Conservation (phyloP, 345 rosid genomes). For the Ceriops tagal region DNA sequence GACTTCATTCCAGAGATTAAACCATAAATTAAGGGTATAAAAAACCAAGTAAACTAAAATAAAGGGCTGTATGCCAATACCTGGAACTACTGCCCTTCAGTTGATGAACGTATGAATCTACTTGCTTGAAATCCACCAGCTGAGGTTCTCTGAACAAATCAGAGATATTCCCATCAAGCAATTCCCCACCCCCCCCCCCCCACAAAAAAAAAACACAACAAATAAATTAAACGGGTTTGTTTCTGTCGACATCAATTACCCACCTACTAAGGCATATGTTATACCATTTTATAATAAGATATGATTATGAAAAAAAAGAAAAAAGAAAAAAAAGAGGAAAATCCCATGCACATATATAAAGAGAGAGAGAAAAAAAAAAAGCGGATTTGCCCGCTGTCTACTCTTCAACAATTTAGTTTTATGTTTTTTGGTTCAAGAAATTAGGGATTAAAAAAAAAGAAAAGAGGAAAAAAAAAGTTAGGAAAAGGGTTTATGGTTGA, state of each 20-base stretch:
- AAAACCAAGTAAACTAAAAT: background rate
- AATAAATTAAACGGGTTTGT: background rate
- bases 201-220: background rate
- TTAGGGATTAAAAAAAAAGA: no score
- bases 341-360: no score
- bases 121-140: conserved; percentile 62
- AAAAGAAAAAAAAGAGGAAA: no score
- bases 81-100: conserved; percentile 97
- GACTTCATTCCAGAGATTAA: background rate
- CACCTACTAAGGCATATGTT: no score
- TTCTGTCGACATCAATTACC: background rate
- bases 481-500: no score
- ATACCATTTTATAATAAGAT: no score
- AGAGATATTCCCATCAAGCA: conserved; percentile 4
- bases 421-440: no score
- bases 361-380: no score
- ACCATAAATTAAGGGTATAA: background rate
- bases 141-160: conserved; percentile 42
- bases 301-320: no score
- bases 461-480: no score
- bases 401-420: no score
- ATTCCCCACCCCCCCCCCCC: background rate
- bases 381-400: no score
- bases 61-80: conserved; percentile 28
- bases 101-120: conserved; percentile 82